phyloP scores from a whole-genome alignment of 2,329 filamentous ascomycete genomes.

The Talaromyces albobiverticillius region DNA sequence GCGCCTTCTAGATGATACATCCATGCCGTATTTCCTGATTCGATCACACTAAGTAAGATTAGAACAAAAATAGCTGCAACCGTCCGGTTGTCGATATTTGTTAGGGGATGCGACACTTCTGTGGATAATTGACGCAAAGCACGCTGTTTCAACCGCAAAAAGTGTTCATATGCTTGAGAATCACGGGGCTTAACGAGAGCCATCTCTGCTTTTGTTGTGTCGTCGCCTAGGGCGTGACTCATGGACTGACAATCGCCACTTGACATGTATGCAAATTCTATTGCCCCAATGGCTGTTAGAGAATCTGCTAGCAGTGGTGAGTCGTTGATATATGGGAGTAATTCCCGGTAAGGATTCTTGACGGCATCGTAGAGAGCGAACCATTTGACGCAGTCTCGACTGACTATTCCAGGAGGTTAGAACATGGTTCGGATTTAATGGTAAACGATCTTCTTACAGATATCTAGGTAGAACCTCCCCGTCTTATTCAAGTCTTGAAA shows the following conservation, averaged over 20 bases:
- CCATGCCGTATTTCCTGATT: conserved; percentile 52
- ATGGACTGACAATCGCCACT: conserved; percentile 22
- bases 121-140: conserved; percentile 42
- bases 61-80: conserved; percentile 49
- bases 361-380: conserved; percentile 48
- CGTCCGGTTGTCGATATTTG: conserved; percentile 40
- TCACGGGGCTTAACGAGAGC: conserved; percentile 21
- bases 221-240: not conserved
- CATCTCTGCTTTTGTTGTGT: conserved; percentile 17
- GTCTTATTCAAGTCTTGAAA: conserved; percentile 44
- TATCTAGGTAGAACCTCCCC: conserved; percentile 47
- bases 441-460: conserved; percentile 32
- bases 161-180: conserved; percentile 38
- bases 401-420: conserved; percentile 22
- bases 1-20: conserved; percentile 52
- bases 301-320: conserved; percentile 47
- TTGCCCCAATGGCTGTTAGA: conserved; percentile 48
- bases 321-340: conserved; percentile 44
- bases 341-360: conserved; percentile 48
- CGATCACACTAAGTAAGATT: conserved; percentile 50
- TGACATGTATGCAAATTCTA: conserved; percentile 43
- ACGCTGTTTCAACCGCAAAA: conserved; percentile 48
- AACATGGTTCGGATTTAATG: conserved; percentile 21
- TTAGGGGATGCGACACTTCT: conserved; percentile 27
- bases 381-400: conserved; percentile 40